Conservation (phyloP, 2,329 filamentous ascomycete species). For the Penicillium frequentans region DNA sequence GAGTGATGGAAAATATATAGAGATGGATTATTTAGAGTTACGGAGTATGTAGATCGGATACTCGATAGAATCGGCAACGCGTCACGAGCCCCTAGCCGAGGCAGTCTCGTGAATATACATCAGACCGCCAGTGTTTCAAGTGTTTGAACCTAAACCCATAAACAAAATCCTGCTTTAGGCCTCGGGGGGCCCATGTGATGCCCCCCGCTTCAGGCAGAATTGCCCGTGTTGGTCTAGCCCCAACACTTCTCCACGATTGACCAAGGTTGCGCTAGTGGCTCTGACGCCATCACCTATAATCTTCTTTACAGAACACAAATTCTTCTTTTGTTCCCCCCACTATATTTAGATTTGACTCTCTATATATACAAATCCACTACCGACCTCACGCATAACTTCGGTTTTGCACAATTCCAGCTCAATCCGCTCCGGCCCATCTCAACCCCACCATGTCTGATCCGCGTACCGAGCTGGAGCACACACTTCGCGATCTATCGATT, state of each 20-base stretch:
- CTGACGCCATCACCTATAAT: conserved; percentile 25
- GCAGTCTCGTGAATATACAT: neutral
- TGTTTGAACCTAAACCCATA: neutral
- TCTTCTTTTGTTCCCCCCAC: neutral
- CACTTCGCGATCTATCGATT: conserved; percentile 32
- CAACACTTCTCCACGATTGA: conserved; percentile 23
- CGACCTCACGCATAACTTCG: neutral
- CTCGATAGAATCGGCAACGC: neutral
- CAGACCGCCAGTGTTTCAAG: neutral
- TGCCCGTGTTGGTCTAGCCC: conserved; percentile 19
- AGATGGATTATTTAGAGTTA: neutral
- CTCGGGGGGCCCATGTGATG: conserved; percentile 4
- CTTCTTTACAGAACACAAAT: conserved; percentile 2
- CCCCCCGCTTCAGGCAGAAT: neutral
- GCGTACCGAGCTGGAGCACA: conserved; percentile 31
- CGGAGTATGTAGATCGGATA: neutral
- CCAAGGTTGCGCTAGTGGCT: conserved; percentile 17
- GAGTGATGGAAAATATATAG: neutral
- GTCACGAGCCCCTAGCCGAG: neutral
- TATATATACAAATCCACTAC: neutral
- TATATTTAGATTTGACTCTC: neutral
- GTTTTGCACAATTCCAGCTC: neutral
- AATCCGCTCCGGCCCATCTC: neutral
- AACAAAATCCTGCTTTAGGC: neutral
- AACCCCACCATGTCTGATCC: conserved; percentile 23